A percentile compares a stretch with the other conserved stretches of the same genome.
phyloP scores from a whole-genome alignment of 169 alveolate genomes.

The Perkinsus olseni region DNA sequence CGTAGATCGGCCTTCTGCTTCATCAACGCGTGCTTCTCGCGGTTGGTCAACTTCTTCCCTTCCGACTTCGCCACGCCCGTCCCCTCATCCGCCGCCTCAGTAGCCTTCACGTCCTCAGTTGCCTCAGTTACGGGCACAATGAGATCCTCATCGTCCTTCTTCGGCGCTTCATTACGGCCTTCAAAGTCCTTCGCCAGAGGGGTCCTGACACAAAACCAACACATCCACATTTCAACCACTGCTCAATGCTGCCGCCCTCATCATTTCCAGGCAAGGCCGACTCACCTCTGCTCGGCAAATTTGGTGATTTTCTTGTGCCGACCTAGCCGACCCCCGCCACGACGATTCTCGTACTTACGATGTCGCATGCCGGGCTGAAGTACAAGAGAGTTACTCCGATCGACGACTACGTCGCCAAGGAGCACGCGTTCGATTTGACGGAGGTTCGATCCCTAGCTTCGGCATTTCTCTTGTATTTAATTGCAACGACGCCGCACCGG shows the following conservation, averaged over 20 bases:
- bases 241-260: not conserved
- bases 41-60: not conserved
- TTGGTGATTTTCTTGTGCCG: not conserved
- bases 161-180: not conserved
- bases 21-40: not conserved
- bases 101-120: not conserved
- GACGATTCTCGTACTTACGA: not conserved
- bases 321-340: not conserved
- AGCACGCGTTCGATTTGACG: not conserved
- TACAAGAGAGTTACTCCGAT: too few species aligned
- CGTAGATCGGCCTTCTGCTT: not conserved
- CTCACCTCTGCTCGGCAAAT: not conserved
- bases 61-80: not conserved
- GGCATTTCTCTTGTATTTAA: not conserved
- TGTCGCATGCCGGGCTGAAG: not conserved
- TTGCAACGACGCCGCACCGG: too few species aligned
- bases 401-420: too few species aligned
- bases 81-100: not conserved
- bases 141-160: not conserved
- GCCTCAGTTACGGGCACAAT: not conserved
- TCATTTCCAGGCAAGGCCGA: not conserved
- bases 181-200: not conserved
- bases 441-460: not conserved
- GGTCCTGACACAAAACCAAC: not conserved
- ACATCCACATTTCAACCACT: not conserved